Conservation (phyloP, 495 filamentous ascomycete species). For the Talaromyces trachyspermus region DNA sequence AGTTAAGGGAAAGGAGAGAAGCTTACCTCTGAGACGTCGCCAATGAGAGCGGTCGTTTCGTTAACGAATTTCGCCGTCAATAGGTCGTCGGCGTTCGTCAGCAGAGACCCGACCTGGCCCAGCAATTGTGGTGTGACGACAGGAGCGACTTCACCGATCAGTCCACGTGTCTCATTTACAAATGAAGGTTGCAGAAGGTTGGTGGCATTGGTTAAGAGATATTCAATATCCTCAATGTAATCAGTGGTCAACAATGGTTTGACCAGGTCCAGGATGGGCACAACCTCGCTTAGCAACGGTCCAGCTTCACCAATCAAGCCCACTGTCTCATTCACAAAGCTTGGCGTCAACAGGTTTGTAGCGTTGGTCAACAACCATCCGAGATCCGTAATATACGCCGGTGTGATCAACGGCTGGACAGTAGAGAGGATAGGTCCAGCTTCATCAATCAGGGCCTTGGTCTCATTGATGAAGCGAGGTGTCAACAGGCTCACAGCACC, state of each 20-base stretch:
- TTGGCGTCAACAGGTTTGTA: slow-evolving; percentile 29
- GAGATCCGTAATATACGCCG: background rate
- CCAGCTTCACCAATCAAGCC: slow-evolving; percentile 25
- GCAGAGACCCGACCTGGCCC: slow-evolving; percentile 24
- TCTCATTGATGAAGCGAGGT: slow-evolving; percentile 26
- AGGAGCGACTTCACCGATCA: slow-evolving; percentile 32
- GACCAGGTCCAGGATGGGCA: slow-evolving; percentile 23
- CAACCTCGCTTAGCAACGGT: slow-evolving; percentile 14
- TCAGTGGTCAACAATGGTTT: slow-evolving; percentile 26
- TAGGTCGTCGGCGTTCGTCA: slow-evolving; percentile 31
- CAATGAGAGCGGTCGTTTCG: slow-evolving; percentile 39
- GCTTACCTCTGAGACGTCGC: slow-evolving; percentile 44
- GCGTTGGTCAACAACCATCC: slow-evolving; percentile 27
- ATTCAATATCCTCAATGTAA: slow-evolving; percentile 18
- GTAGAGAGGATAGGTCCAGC: slow-evolving; percentile 30
- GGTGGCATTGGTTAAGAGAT: slow-evolving; percentile 32
- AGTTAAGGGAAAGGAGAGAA: background rate
- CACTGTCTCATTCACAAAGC: slow-evolving; percentile 36
- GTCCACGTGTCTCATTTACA: slow-evolving; percentile 32
- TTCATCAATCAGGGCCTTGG: slow-evolving; percentile 21
- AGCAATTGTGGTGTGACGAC: slow-evolving; percentile 31
- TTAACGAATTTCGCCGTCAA: slow-evolving; percentile 37
- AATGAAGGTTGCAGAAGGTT: slow-evolving; percentile 32
- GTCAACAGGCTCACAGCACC: slow-evolving; percentile 30
- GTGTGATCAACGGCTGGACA: slow-evolving; percentile 5